These are phyloP conservation scores for Pyrenochaeta sp. DNA, from an alignment of 2,329 filamentous ascomycete genomes.

Conservation along the genomic window DNA sequence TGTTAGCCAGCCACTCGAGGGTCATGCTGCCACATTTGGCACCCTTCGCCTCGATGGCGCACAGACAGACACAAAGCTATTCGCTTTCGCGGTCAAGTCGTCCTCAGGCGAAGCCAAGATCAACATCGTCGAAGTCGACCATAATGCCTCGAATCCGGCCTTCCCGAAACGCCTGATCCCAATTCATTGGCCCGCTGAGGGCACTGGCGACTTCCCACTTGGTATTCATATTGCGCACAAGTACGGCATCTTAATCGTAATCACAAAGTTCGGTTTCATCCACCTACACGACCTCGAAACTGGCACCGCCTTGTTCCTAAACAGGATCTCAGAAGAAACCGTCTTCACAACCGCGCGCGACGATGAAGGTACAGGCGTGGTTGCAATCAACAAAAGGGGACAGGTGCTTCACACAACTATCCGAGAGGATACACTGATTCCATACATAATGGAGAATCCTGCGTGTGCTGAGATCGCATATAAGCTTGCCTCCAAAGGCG, in stretches of 20 bases:
- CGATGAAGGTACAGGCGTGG: slow-evolving; percentile 82
- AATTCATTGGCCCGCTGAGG: slow-evolving; percentile 96
- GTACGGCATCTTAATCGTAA: slow-evolving; percentile 95
- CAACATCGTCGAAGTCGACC: slow-evolving; percentile 97
- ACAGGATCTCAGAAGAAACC: slow-evolving; percentile 98
- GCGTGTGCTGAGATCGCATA: slow-evolving; percentile 93
- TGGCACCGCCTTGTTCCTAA: slow-evolving; percentile 97
- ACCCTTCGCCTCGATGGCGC: slow-evolving; percentile 89
- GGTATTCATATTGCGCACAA: slow-evolving; percentile 96
- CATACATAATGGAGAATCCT: slow-evolving; percentile 95
- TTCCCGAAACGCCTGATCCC: slow-evolving; percentile 98
- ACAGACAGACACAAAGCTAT: slow-evolving; percentile 89
- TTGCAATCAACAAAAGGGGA: slow-evolving; percentile 96
- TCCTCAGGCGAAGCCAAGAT: slow-evolving; percentile 86
- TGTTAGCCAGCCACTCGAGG: slow-evolving; percentile 97
- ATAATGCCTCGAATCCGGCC: slow-evolving; percentile 84
- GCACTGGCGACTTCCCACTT: slow-evolving; percentile 95
- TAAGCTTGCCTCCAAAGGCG: slow-evolving; percentile 93
- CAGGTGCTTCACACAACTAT: slow-evolving; percentile 95
- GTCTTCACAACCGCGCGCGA: slow-evolving; percentile 95
- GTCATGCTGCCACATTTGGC: slow-evolving; percentile 94
- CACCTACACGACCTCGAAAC: slow-evolving; percentile 98
- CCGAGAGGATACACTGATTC: slow-evolving; percentile 89
- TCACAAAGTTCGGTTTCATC: slow-evolving; percentile 99
- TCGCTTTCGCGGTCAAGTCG: slow-evolving; percentile 93